Percentiles rank a stretch among this genome's conserved stretches.
phyloP scores from a whole-genome alignment of 768 basidiomycete genomes.

The Kwoniella newhampshirensis region DNA sequence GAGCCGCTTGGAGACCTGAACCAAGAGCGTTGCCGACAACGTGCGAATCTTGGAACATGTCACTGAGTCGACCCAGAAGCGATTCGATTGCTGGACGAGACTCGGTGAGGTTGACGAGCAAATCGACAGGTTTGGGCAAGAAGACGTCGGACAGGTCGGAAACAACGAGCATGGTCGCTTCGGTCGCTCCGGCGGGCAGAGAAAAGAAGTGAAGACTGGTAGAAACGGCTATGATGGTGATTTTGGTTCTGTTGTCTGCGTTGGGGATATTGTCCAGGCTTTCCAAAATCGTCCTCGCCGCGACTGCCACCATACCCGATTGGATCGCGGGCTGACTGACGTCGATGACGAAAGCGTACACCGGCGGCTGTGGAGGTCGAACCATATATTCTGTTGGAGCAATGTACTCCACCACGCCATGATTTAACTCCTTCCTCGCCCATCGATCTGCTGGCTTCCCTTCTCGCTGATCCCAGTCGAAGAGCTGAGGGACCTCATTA shows the following conservation, averaged over 20 bases:
- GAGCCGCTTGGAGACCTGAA: constrained; percentile 90
- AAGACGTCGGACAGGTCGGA: constrained; percentile 97
- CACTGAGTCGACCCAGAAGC: constrained; percentile 77
- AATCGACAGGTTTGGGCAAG: constrained; percentile 90
- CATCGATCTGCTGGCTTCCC: constrained; percentile 96
- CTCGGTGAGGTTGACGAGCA: constrained; percentile 92
- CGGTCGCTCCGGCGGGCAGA: constrained; percentile 62
- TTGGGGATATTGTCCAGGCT: constrained; percentile 93
- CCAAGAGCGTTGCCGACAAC: constrained; percentile 91
- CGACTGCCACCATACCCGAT: constrained; percentile 97
- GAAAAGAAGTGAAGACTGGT: constrained; percentile 95
- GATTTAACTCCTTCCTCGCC: constrained; percentile 88
- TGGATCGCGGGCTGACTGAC: constrained; percentile 89
- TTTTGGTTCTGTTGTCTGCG: constrained; percentile 86
- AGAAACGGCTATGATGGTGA: constrained; percentile 89
- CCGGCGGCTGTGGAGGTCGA: constrained; percentile 93
- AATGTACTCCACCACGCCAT: constrained; percentile 91
- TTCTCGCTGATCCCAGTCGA: constrained; percentile 93
- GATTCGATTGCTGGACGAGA: constrained; percentile 74
- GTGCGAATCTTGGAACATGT: constrained; percentile 98
- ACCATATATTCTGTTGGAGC: constrained; percentile 99
- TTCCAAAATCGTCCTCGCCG: constrained; percentile 92
- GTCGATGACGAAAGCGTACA: constrained; percentile 95
- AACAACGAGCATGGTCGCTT: constrained; percentile 93
- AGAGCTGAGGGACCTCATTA: constrained; percentile 96